phyloP scores from a whole-genome alignment of 202 grass and related monocot species.

The Schoenoplectus tabernaemontani region DNA sequence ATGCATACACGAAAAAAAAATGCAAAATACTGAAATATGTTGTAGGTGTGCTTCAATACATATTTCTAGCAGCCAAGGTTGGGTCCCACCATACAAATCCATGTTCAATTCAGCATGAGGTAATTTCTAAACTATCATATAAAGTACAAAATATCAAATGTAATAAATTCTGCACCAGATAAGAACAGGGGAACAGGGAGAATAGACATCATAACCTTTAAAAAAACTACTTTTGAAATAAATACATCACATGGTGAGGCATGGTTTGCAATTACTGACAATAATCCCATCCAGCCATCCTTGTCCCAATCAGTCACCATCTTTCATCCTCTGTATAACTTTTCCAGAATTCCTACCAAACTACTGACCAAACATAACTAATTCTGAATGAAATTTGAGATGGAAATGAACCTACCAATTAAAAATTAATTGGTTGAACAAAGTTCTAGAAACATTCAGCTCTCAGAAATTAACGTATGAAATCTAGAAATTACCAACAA shows the following conservation, averaged over 20 bases:
- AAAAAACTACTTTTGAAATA: conserved; percentile 16
- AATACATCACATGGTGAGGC: conserved; percentile 2
- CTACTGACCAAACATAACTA: too few species aligned
- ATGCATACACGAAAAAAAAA: background rate
- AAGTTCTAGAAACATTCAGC: too few species aligned
- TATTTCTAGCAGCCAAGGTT: background rate
- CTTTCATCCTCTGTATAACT: background rate
- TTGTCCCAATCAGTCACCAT: conserved; percentile 15
- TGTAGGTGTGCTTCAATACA: conserved; percentile 3
- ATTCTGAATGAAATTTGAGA: background rate
- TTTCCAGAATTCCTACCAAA: too few species aligned
- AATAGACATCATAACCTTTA: conserved; percentile 14
- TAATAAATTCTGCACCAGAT: conserved; percentile 9
- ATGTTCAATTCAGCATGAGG: background rate
- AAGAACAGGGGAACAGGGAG: conserved; percentile 14
- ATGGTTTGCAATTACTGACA: conserved; percentile 7
- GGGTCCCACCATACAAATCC: conserved; percentile 17
- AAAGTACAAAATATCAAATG: background rate
- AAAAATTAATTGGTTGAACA: background rate
- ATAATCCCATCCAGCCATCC: background rate
- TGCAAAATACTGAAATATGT: background rate
- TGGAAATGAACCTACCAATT: background rate
- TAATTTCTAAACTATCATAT: conserved; percentile 9
- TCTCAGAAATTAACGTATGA: too few species aligned
- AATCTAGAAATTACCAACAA: conserved; percentile 11